These are phyloP conservation scores for Metschnikowia vanudenii DNA, from an alignment of 805 yeast genomes.

Conservation along the genomic window DNA sequence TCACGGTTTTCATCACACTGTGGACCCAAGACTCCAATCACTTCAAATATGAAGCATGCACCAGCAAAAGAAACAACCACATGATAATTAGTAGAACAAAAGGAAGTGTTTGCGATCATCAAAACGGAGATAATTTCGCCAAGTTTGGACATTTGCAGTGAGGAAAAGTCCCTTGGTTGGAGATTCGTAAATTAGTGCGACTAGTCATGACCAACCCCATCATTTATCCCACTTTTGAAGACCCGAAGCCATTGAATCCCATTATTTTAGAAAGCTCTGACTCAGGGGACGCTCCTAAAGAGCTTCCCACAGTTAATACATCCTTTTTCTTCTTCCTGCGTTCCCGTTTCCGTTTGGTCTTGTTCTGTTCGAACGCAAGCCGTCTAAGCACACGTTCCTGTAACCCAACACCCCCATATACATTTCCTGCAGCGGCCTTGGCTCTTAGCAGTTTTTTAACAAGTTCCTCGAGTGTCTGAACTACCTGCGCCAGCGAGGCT, in stretches of 20 bases:
- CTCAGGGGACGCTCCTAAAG: conserved; percentile 12
- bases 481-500: conserved; percentile 37
- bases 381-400: conserved; percentile 41
- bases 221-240: conserved; percentile 31
- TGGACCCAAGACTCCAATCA: too few species aligned
- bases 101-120: too few species aligned
- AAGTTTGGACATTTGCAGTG: too few species aligned
- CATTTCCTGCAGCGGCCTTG: conserved; percentile 1
- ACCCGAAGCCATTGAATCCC: conserved; percentile 62
- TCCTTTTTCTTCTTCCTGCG: conserved; percentile 18
- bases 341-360: conserved; percentile 28
- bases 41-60: too few species aligned
- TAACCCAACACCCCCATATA: conserved; percentile 29
- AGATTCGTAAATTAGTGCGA: too few species aligned
- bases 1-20: too few species aligned
- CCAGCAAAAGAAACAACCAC: too few species aligned
- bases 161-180: too few species aligned
- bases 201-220: too few species aligned
- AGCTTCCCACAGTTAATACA: not conserved
- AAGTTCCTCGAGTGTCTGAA: conserved; percentile 28
- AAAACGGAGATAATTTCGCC: too few species aligned
- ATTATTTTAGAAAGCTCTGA: conserved; percentile 38
- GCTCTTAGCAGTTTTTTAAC: conserved; percentile 26
- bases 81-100: too few species aligned
- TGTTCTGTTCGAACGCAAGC: conserved; percentile 37